These are phyloP conservation scores for Sporodiniella umbellata DNA, from an alignment of 371 early-diverging fungal species.

Conservation along the genomic window DNA sequence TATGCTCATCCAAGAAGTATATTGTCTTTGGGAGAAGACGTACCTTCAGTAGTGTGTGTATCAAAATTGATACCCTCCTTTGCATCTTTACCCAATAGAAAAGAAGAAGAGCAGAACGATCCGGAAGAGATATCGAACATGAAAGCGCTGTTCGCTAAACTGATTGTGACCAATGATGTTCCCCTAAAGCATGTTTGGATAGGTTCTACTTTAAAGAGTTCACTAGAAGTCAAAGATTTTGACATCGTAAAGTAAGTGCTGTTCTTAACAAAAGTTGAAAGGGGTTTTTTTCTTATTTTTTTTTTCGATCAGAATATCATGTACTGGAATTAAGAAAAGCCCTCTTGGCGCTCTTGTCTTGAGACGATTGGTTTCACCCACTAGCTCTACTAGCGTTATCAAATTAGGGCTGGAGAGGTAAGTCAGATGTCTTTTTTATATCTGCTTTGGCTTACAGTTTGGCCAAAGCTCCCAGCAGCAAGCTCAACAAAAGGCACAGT, in stretches of 20 bases:
- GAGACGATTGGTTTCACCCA: conserved; percentile 15
- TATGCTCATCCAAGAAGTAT: conserved; percentile 16
- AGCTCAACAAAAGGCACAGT: conserved; percentile 27
- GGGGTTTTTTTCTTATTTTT: not conserved
- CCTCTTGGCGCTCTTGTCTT: conserved; percentile 28
- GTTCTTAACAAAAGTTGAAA: not conserved
- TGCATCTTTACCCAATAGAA: not conserved
- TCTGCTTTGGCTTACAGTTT: too few relatives aligned
- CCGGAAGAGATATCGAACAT: not conserved
- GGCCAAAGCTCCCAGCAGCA: conserved; percentile 17
- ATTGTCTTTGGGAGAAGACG: not conserved
- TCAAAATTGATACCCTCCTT: conserved; percentile 14
- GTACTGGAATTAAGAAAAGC: conserved; percentile 24
- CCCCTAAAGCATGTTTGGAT: conserved; percentile 11
- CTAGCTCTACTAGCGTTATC: conserved; percentile 11
- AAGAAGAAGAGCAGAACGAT: conserved; percentile 10
- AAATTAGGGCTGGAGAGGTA: conserved; percentile 43
- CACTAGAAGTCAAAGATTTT: conserved; percentile 21
- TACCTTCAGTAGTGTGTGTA: conserved; percentile 4
- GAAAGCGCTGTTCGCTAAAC: conserved; percentile 12
- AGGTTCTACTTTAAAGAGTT: conserved; percentile 8
- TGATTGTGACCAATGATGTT: conserved; percentile 1
- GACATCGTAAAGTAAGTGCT: conserved; percentile 29
- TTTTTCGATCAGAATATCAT: conserved; percentile 35
- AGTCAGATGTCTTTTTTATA: not conserved